Evolutionary conservation across 495 filamentous ascomycete genomes (phyloP).

Genomic region (Terfezia boudieri): DNA sequence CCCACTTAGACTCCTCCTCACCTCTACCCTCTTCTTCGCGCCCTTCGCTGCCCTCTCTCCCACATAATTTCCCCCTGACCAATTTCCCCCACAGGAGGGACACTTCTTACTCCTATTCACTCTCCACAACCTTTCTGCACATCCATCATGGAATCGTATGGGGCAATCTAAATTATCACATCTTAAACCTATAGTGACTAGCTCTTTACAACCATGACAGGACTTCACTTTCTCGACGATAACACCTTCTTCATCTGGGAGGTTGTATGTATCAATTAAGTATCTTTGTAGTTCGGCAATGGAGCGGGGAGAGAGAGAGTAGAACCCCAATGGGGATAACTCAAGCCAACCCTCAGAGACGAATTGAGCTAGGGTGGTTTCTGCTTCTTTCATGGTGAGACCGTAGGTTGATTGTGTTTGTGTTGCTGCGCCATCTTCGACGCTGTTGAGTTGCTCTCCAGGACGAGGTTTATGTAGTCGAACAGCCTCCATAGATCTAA

Average conservation of each 20-base stretch:
- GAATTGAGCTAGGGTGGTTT: conserved; percentile 43
- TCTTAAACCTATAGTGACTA: conserved; percentile 71
- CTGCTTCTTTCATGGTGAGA: conserved; percentile 53
- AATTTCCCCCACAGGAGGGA: conserved; percentile 56
- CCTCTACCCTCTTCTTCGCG: conserved; percentile 12
- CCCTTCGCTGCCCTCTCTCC: conserved; percentile 50
- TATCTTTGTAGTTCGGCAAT: conserved; percentile 69
- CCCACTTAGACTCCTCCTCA: conserved; percentile 18
- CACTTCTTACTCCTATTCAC: conserved; percentile 31
- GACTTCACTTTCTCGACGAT: conserved; percentile 48
- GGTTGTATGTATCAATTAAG: conserved; percentile 69
- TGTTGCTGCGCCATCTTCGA: conserved; percentile 22
- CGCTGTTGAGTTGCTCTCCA: conserved; percentile 3
- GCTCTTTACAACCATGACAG: conserved; percentile 74
- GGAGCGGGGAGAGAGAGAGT: conserved; percentile 48
- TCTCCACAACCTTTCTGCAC: conserved; percentile 48
- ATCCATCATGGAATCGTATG: conserved; percentile 56
- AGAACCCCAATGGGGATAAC: conserved; percentile 30
- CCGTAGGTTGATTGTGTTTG: conserved; percentile 25
- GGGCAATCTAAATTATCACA: conserved; percentile 46
- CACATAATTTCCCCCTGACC: conserved; percentile 55
- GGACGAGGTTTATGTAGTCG: conserved; percentile 30
- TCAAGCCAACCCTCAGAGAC: conserved; percentile 73
- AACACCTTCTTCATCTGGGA: conserved; percentile 31
- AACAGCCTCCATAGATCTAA: conserved; percentile 54